These are phyloP conservation scores for Bipolaris victoriae DNA, from an alignment of 2,329 filamentous ascomycete genomes.

Conservation along the genomic window DNA sequence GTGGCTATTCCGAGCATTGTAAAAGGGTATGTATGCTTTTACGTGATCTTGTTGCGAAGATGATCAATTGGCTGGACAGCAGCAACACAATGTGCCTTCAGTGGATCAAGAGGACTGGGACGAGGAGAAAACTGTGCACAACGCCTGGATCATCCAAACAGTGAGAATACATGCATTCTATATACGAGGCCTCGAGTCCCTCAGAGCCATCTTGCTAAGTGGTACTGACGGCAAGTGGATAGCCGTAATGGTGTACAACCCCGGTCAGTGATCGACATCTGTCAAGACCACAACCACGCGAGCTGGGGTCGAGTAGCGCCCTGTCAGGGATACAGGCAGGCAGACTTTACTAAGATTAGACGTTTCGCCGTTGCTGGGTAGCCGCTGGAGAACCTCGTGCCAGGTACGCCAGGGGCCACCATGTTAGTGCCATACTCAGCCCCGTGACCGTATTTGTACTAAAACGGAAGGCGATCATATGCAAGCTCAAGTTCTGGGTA, in stretches of 20 bases:
- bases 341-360: constrained; percentile 13
- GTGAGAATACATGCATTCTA: background rate
- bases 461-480: background rate
- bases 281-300: constrained; percentile 2
- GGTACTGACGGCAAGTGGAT: constrained; percentile 1
- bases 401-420: constrained; percentile 3
- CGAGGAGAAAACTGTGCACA: background rate
- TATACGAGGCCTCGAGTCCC: constrained; percentile 2
- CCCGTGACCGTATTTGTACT: background rate
- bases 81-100: background rate
- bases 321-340: background rate
- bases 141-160: background rate
- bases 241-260: background rate
- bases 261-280: constrained; percentile 4
- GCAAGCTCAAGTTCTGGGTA: background rate
- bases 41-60: background rate
- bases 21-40: constrained; percentile 12
- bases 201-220: background rate
- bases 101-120: background rate
- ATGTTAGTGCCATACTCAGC: background rate
- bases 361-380: constrained; percentile 8
- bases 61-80: background rate
- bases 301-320: constrained; percentile 1
- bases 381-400: background rate
- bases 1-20: constrained; percentile 26